A percentile compares a stretch with the other conserved stretches of the same genome.
Evolutionary conservation across 129 eudicot species (phyloP).

Genomic region (Saussurea involucrata): DNA sequence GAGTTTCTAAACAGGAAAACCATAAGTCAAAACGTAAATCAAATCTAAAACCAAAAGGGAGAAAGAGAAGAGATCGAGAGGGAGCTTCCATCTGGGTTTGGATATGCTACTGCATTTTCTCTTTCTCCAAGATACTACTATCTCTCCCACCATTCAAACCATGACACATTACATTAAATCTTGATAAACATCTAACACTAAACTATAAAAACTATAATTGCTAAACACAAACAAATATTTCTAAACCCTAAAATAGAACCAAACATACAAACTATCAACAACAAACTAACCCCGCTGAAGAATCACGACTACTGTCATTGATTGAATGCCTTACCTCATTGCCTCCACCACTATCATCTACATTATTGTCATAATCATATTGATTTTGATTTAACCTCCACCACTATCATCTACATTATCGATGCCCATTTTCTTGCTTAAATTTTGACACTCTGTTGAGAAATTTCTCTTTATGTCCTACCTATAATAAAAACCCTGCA

Average conservation of each 20-base stretch:
- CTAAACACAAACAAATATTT: slow-evolving; percentile 15
- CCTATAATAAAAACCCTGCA: slow-evolving; percentile 32
- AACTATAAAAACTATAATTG: too few relatives aligned
- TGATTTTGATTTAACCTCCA: too few relatives aligned
- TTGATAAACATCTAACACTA: slow-evolving; percentile 14
- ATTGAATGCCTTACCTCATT: slow-evolving; percentile 49
- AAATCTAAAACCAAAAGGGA: too few relatives aligned
- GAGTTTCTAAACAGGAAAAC: slow-evolving; percentile 31
- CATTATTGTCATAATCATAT: slow-evolving; percentile 32
- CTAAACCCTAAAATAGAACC: slow-evolving; percentile 35
- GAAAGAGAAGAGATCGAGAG: too few relatives aligned
- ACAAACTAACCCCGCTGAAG: slow-evolving; percentile 97
- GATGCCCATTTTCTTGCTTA: slow-evolving; percentile 43
- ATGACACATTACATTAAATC: slow-evolving; percentile 16
- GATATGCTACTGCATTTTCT: too few relatives aligned
- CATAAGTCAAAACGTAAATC: too few relatives aligned
- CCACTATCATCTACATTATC: too few relatives aligned
- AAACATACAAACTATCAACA: slow-evolving; percentile 37
- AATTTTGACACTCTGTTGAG: background rate
- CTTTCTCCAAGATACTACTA: slow-evolving; percentile 7
- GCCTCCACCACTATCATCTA: slow-evolving; percentile 46
- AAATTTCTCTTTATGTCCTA: slow-evolving; percentile 17
- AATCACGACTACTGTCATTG: slow-evolving; percentile 52
- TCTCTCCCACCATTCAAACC: slow-evolving; percentile 32
- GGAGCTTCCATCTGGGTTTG: too few relatives aligned